phyloP scores from a whole-genome alignment of 768 basidiomycete species.

The Agaricus bisporus region DNA sequence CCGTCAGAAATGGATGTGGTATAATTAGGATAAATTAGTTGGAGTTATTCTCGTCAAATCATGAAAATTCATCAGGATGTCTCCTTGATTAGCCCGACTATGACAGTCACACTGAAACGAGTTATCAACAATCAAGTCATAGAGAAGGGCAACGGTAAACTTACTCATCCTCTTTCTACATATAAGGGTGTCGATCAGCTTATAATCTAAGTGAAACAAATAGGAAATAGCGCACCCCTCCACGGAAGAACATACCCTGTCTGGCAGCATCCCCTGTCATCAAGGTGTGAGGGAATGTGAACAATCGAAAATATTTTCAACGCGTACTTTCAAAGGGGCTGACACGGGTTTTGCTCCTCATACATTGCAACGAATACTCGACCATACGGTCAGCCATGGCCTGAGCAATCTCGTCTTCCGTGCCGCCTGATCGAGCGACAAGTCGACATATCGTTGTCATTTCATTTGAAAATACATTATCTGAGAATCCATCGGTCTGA shows the following conservation, averaged over 20 bases:
- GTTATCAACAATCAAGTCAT: constrained; percentile 13
- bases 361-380: constrained; percentile 61
- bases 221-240: constrained; percentile 55
- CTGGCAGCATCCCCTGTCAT: constrained; percentile 54
- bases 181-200: constrained; percentile 7
- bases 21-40: constrained; percentile 6
- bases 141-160: constrained; percentile 20
- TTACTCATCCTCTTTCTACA: constrained; percentile 78
- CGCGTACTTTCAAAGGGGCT: constrained; percentile 73
- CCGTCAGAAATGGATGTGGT: constrained; percentile 12
- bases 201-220: constrained; percentile 3
- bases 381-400: constrained; percentile 69
- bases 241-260: constrained; percentile 58
- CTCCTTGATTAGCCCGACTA: constrained; percentile 65
- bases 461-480: constrained; percentile 66
- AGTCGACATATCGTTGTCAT: constrained; percentile 66
- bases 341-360: constrained; percentile 55
- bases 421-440: constrained; percentile 45
- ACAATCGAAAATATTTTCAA: background rate
- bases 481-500: constrained; percentile 50
- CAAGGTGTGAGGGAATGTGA: background rate
- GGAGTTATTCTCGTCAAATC: background rate
- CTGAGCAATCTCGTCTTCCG: constrained; percentile 61
- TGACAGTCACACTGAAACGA: constrained; percentile 55
- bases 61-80: constrained; percentile 30